Evolutionary conservation across 2,329 filamentous ascomycete species (phyloP).

Genomic region (Alternaria tenuissima): DNA sequence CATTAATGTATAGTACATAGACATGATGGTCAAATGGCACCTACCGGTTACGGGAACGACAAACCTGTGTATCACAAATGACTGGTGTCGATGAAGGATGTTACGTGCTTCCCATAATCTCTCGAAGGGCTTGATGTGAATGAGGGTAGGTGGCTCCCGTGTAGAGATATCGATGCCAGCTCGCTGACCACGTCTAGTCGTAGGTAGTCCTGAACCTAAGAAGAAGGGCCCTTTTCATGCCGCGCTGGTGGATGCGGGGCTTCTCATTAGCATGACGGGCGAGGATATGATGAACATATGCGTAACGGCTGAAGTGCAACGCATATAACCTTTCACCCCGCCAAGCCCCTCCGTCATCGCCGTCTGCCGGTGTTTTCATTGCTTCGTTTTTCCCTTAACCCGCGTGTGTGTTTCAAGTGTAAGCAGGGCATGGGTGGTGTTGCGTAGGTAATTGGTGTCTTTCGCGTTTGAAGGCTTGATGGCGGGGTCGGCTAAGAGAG

Average conservation of each 20-base stretch:
- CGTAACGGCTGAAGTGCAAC: slow-evolving; percentile 15
- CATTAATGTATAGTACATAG: slow-evolving; percentile 45
- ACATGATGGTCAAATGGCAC: slow-evolving; percentile 18
- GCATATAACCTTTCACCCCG: slow-evolving; percentile 14
- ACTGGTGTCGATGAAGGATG: slow-evolving; percentile 22
- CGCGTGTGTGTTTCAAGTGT: slow-evolving; percentile 37
- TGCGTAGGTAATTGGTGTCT: slow-evolving; percentile 31
- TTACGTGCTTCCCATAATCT: slow-evolving; percentile 6
- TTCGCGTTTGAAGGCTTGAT: slow-evolving; percentile 23
- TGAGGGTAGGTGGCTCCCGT: slow-evolving; percentile 21
- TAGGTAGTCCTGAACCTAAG: neutral
- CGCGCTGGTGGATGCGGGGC: slow-evolving; percentile 1
- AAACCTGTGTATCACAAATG: slow-evolving; percentile 7
- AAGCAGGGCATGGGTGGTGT: slow-evolving; percentile 22
- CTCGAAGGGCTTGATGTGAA: slow-evolving; percentile 13
- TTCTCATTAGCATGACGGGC: neutral
- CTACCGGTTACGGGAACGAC: slow-evolving; percentile 9
- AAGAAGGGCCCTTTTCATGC: neutral
- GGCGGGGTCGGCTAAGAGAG: slow-evolving; percentile 29
- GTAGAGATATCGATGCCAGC: slow-evolving; percentile 25
- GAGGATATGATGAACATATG: slow-evolving; percentile 20
- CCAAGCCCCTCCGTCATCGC: slow-evolving; percentile 14
- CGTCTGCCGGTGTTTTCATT: neutral
- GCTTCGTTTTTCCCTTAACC: slow-evolving; percentile 20
- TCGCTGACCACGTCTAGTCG: slow-evolving; percentile 12